Percentiles rank a stretch among this genome's conserved stretches.
phyloP scores from a whole-genome alignment of 1,284 basidiomycete genomes.

The Trichosporon ovoides region DNA sequence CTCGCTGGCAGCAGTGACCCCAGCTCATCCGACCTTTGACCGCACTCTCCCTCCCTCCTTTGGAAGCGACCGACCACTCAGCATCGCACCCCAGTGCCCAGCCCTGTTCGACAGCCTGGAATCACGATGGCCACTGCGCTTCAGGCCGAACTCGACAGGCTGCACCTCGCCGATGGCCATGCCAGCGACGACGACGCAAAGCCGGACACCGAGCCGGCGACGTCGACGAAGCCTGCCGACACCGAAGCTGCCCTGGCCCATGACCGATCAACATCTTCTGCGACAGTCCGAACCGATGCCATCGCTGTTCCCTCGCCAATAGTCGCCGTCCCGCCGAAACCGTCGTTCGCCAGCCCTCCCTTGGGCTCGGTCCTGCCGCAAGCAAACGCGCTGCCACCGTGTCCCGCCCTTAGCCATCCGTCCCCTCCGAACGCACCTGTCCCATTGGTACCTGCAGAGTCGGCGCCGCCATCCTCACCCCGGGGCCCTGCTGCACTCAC shows the following conservation, averaged over 20 bases:
- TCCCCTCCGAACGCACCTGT: not conserved
- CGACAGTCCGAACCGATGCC: not conserved
- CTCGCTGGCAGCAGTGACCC: too few relatives aligned
- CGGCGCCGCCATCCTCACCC: not conserved
- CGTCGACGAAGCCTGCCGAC: not conserved
- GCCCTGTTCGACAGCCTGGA: not conserved
- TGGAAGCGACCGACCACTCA: not conserved
- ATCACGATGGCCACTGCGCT: not conserved
- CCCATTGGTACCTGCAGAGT: not conserved
- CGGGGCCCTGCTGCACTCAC: not conserved
- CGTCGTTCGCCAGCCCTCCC: not conserved
- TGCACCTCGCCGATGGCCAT: not conserved
- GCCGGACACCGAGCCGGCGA: not conserved
- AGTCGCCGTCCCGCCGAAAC: not conserved
- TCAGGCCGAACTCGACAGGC: not conserved
- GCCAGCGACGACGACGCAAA: not conserved
- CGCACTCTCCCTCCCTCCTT: not conserved
- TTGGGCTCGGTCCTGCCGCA: not conserved
- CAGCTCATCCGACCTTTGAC: not conserved
- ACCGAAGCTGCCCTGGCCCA: not conserved
- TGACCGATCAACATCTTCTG: not conserved
- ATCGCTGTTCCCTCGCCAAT: not conserved
- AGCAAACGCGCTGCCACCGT: not conserved
- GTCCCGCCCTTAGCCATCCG: not conserved
- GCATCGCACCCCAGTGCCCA: not conserved